These are phyloP conservation scores for Euphorbia schlechtendalii DNA, from an alignment of 441 rosid species.

Conservation along the genomic window DNA sequence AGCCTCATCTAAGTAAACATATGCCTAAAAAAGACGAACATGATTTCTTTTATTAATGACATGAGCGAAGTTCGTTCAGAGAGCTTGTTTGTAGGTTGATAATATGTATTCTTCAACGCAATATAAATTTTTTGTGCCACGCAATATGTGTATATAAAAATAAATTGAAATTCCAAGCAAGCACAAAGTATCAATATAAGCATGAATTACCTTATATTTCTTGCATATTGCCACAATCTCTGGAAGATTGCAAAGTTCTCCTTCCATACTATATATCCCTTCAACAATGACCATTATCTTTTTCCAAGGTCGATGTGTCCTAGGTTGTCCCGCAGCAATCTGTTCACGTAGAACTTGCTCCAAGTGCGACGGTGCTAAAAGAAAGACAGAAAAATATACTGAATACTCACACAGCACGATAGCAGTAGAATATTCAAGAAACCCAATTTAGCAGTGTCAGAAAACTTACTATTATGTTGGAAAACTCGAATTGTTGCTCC, in stretches of 20 bases:
- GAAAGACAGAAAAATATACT: neutral
- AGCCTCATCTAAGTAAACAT: conserved; percentile 76
- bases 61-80: too few species aligned
- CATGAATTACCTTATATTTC: conserved; percentile 75
- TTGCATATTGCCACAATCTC: conserved; percentile 81
- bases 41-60: too few species aligned
- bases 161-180: neutral
- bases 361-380: conserved; percentile 74
- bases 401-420: neutral
- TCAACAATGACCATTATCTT: conserved; percentile 77
- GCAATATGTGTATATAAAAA: too few species aligned
- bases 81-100: neutral
- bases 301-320: conserved; percentile 93
- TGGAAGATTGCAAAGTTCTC: conserved; percentile 73
- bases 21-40: conserved; percentile 34
- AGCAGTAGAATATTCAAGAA: neutral
- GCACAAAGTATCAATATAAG: neutral
- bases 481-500: conserved; percentile 79
- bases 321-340: conserved; percentile 83
- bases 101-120: neutral
- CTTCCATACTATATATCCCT: conserved; percentile 95
- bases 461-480: conserved; percentile 66
- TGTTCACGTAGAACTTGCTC: conserved; percentile 85
- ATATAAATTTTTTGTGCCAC: too few species aligned
- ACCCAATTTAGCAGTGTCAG: neutral